phyloP scores from a whole-genome alignment of 345 rosid species.

The Draba incana region DNA sequence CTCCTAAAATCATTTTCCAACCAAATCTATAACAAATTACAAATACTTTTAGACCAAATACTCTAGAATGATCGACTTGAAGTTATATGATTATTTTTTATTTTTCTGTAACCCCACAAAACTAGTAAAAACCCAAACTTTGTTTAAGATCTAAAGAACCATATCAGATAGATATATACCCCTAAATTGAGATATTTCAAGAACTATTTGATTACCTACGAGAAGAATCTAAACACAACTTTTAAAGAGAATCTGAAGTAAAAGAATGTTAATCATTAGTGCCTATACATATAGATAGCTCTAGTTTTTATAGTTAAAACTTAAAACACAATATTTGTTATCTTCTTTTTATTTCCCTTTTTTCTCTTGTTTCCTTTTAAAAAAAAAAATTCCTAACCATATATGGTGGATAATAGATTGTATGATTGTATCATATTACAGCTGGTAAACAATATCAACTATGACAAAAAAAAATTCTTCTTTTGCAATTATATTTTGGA shows the following conservation, averaged over 20 bases:
- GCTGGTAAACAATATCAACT: background rate
- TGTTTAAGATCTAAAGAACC: too few relatives aligned
- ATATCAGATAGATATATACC: background rate
- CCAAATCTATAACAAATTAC: constrained; percentile 15
- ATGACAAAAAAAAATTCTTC: background rate
- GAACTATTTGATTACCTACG: background rate
- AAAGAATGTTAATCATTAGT: background rate
- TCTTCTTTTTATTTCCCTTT: background rate
- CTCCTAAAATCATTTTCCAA: constrained; percentile 52
- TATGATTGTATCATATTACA: constrained; percentile 8
- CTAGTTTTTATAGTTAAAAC: background rate
- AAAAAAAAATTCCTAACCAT: constrained; percentile 12
- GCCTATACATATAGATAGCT: background rate
- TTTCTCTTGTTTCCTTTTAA: background rate
- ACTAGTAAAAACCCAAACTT: background rate
- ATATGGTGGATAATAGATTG: background rate
- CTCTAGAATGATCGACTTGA: background rate
- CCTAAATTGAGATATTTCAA: background rate
- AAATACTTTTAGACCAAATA: background rate
- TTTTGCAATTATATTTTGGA: background rate
- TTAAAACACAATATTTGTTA: background rate
- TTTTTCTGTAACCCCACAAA: background rate
- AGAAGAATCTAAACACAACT: background rate
- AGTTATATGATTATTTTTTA: background rate
- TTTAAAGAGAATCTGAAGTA: background rate